A percentile compares a stretch with the other conserved stretches of the same genome.
Evolutionary conservation across 805 yeast species (phyloP).

Genomic region (Saccharomycopsis sp.): DNA sequence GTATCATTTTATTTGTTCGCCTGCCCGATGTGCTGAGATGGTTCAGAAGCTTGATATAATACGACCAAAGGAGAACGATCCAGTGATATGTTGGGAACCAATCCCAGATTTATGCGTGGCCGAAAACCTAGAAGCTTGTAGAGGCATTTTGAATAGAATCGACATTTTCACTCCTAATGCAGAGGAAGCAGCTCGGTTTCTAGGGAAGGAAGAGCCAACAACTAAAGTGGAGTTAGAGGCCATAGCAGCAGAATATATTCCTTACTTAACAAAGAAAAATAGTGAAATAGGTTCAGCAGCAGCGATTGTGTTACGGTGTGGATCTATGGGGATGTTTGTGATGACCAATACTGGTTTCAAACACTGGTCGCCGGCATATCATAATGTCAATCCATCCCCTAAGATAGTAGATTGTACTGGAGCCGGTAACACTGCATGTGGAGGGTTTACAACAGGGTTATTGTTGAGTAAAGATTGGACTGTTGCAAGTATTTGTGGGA

Average conservation of each 20-base stretch:
- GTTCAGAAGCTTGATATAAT: conserved; percentile 29
- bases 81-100: conserved; percentile 76
- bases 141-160: conserved; percentile 36
- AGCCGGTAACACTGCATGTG: conserved; percentile 87
- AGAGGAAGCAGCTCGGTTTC: conserved; percentile 68
- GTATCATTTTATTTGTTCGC: conserved; percentile 71
- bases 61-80: conserved; percentile 21
- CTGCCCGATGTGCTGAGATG: conserved; percentile 50
- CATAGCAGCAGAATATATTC: conserved; percentile 37
- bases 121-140: conserved; percentile 37
- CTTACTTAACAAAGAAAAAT: conserved; percentile 32
- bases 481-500: conserved; percentile 60
- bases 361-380: conserved; percentile 70
- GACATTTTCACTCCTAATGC: conserved; percentile 78
- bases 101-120: conserved; percentile 67
- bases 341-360: conserved; percentile 27
- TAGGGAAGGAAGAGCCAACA: conserved; percentile 42
- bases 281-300: conserved; percentile 29
- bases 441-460: conserved; percentile 66
- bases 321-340: conserved; percentile 60
- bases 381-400: conserved; percentile 34
- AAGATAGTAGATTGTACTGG: conserved; percentile 86
- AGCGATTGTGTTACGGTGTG: conserved; percentile 68
- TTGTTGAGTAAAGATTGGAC: conserved; percentile 42
- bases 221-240: conserved; percentile 35